Evolutionary conservation across 2,329 filamentous ascomycete genomes (phyloP), one percentile per base, ranked within the genome.

Genomic region (Nemania sp.): DNA sequence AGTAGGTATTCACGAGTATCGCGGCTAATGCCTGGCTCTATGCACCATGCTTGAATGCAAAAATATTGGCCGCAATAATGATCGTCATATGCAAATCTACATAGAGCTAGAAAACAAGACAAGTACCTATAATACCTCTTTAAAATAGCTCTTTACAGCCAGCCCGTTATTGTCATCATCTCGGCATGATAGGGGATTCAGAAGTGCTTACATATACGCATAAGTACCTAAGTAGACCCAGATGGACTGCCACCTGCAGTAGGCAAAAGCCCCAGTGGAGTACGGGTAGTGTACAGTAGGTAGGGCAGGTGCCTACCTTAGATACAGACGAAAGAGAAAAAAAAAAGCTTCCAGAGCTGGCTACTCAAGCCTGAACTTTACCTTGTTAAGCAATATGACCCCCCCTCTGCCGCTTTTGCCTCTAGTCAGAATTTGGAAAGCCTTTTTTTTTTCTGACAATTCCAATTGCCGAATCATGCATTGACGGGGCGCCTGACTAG

Each of bases 291-390:
- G 32, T 35, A 35, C 32, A 35, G 32, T 7, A 35, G 32, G 2
- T 3, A 7, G n/a, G n/a, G 32, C 11, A 35, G 32, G 11, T 35
- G 11, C 32, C 4, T 35, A 1, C 32, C 1, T 35, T 8, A 7
- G 7, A 8, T 11, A 20, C 56, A 51, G 5, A 32, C 7, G 7
- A 43, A 6, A 24, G n/a, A 32, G 5, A 22, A 41, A 45, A 11
- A 26, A 15, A 38, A 58, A 52, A 22, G 41, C 41, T 51, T 56
- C 56, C 29, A 65, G 56, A 65, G 32, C 56, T 5, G 52, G 57
- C 64, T 5, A 45, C n/a, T 18, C 24, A 29, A 13, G 45, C 52
- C n/a, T 22, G 43, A 43, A 15, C 57, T 56, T 61, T 52, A 32
- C 47, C 53, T 47, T 35, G 27, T 38, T 45, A 6, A 62, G 64